A percentile compares a stretch with the other conserved stretches of the same genome.
Evolutionary conservation across 2,329 filamentous ascomycete species (phyloP).

Genomic region (Fusarium keratoplasticum): DNA sequence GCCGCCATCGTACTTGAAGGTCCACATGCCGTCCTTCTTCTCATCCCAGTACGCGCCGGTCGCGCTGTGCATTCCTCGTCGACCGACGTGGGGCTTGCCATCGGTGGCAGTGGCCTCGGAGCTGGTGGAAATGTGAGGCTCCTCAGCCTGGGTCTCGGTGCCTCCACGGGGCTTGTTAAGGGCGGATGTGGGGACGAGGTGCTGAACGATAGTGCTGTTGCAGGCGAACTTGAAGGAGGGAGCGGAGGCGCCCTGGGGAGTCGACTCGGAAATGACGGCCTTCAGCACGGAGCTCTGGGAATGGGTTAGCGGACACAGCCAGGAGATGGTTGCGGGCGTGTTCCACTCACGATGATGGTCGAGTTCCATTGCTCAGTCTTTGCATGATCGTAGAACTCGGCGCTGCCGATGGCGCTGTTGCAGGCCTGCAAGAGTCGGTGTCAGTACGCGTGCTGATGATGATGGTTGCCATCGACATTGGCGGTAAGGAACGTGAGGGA

Average conservation of each 20-base stretch:
- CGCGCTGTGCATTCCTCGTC: slow-evolving; percentile 90
- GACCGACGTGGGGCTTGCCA: slow-evolving; percentile 79
- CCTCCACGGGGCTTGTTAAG: slow-evolving; percentile 70
- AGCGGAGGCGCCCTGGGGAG: slow-evolving; percentile 64
- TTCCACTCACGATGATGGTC: slow-evolving; percentile 80
- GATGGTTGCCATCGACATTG: slow-evolving; percentile 10
- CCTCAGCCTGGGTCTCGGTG: slow-evolving; percentile 59
- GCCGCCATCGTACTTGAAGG: slow-evolving; percentile 82
- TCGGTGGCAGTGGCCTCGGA: slow-evolving; percentile 67
- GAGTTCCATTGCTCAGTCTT: slow-evolving; percentile 92
- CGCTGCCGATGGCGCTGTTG: slow-evolving; percentile 77
- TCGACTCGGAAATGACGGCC: slow-evolving; percentile 80
- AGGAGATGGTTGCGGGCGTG: not conserved
- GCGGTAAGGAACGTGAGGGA: slow-evolving; percentile 35
- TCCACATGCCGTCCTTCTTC: slow-evolving; percentile 91
- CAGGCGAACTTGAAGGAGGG: slow-evolving; percentile 92
- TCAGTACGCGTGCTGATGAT: slow-evolving; percentile 24
- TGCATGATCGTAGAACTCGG: slow-evolving; percentile 86
- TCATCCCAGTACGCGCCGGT: slow-evolving; percentile 91
- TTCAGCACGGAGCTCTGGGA: slow-evolving; percentile 80
- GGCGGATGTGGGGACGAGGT: slow-evolving; percentile 77
- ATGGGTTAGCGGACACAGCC: slow-evolving; percentile 26
- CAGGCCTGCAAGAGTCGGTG: slow-evolving; percentile 72
- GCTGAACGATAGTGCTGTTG: slow-evolving; percentile 98
- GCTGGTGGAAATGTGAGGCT: slow-evolving; percentile 67